A percentile compares a stretch with the other conserved stretches of the same genome.
phyloP scores from a whole-genome alignment of 768 basidiomycete species.

The Podaxis sp. region DNA sequence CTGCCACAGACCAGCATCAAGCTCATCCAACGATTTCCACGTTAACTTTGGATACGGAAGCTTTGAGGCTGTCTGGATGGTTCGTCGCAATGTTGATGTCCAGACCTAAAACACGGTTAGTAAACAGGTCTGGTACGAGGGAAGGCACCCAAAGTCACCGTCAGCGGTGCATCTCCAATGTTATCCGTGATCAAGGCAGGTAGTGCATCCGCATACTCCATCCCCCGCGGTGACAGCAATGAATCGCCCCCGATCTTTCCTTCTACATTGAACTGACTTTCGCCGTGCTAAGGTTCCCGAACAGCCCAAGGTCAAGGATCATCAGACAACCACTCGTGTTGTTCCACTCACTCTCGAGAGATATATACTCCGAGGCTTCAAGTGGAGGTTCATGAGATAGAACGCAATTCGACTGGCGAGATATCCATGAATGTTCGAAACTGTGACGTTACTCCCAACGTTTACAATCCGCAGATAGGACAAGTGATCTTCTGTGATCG shows the following conservation, averaged over 20 bases:
- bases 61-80: conserved; percentile 83
- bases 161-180: conserved; percentile 84
- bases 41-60: conserved; percentile 90
- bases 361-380: conserved; percentile 96
- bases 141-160: conserved; percentile 44
- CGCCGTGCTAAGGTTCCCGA: conserved; percentile 72
- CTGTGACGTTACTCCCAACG: conserved; percentile 86
- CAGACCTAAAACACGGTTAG: conserved; percentile 62
- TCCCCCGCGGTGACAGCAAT: conserved; percentile 75
- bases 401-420: conserved; percentile 96
- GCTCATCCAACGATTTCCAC: conserved; percentile 98
- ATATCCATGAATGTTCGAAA: conserved; percentile 89
- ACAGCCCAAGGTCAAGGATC: conserved; percentile 11
- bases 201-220: conserved; percentile 81
- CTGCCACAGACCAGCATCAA: conserved; percentile 73
- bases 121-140: background rate
- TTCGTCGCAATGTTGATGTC: conserved; percentile 96
- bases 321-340: background rate
- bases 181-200: conserved; percentile 88
- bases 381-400: conserved; percentile 97
- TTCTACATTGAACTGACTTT: conserved; percentile 94
- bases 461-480: conserved; percentile 92
- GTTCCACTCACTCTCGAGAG: conserved; percentile 75
- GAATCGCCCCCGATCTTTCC: conserved; percentile 99
- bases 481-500: conserved; percentile 87